Percentiles rank a stretch among this genome's conserved stretches.
These are phyloP conservation scores for Ceratobasidium sp. DNA, from an alignment of 1,284 basidiomycete species.

Conservation along the genomic window DNA sequence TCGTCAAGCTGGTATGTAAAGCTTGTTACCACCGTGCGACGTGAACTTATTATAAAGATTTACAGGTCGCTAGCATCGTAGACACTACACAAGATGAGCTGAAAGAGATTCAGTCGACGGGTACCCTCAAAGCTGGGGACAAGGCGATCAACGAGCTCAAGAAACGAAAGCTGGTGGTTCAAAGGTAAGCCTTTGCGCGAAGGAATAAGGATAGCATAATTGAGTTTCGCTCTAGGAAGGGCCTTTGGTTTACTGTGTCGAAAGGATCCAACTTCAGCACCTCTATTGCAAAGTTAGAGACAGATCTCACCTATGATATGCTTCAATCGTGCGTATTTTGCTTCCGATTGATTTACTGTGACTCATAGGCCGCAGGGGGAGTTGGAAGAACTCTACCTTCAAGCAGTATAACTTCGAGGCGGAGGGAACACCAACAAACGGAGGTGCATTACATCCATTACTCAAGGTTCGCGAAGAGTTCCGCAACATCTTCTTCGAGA, in stretches of 20 bases:
- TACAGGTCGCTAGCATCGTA: slow-evolving; percentile 69
- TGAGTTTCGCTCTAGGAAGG: slow-evolving; percentile 70
- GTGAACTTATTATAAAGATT: not conserved
- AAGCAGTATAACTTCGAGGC: slow-evolving; percentile 99
- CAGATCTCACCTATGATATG: slow-evolving; percentile 97
- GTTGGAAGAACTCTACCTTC: slow-evolving; percentile 92
- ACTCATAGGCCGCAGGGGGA: slow-evolving; percentile 61
- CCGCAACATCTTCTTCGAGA: slow-evolving; percentile 97
- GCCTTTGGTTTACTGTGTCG: slow-evolving; percentile 90
- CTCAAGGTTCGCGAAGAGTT: slow-evolving; percentile 99
- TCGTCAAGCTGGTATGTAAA: slow-evolving; percentile 81
- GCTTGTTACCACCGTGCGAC: slow-evolving; percentile 47
- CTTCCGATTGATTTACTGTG: not conserved
- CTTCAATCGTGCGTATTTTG: slow-evolving; percentile 76
- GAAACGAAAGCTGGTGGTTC: slow-evolving; percentile 88
- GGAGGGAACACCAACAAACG: slow-evolving; percentile 86
- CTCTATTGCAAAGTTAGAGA: slow-evolving; percentile 96
- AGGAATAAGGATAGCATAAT: slow-evolving; percentile 34
- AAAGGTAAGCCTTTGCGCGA: slow-evolving; percentile 63
- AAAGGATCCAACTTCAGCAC: slow-evolving; percentile 93
- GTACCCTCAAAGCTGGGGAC: slow-evolving; percentile 76
- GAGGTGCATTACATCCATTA: slow-evolving; percentile 94
- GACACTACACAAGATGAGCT: slow-evolving; percentile 83
- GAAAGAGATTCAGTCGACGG: slow-evolving; percentile 76
- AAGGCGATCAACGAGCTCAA: slow-evolving; percentile 85